Evolutionary conservation across 352 stramenopile genomes (phyloP).

Genomic region (Pythium graminicola): DNA sequence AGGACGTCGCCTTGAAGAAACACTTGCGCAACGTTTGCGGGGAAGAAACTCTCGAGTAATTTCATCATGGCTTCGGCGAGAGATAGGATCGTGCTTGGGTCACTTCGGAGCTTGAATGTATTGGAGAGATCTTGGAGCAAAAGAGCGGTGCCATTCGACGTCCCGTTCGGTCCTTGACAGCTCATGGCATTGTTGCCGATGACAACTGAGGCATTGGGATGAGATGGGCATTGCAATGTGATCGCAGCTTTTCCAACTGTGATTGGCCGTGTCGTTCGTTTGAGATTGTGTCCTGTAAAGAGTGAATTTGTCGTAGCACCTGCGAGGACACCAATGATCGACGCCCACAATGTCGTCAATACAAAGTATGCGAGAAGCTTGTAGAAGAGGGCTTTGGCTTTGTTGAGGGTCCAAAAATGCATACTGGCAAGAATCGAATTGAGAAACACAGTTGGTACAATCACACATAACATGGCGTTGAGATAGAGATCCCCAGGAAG

Average conservation of each 20-base stretch:
- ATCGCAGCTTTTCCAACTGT: conserved; percentile 14
- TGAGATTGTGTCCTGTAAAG: conserved; percentile 20
- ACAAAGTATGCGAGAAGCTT: conserved; percentile 33
- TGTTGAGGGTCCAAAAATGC: conserved; percentile 38
- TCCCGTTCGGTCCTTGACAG: conserved; percentile 1
- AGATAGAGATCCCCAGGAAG: conserved; percentile 33
- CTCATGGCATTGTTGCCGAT: conserved; percentile 32
- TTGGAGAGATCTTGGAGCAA: conserved; percentile 37
- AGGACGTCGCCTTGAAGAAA: conserved; percentile 20
- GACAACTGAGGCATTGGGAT: conserved; percentile 20
- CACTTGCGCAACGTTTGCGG: conserved; percentile 7
- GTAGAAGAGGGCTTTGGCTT: conserved; percentile 26
- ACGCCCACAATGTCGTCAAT: conserved; percentile 35
- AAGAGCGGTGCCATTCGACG: conserved; percentile 39
- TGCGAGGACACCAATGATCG: conserved; percentile 40
- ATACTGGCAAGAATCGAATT: conserved; percentile 39
- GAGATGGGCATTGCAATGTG: conserved; percentile 22
- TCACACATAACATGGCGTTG: conserved; percentile 32
- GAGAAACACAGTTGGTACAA: conserved; percentile 35
- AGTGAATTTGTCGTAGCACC: conserved; percentile 31
- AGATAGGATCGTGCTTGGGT: neutral
- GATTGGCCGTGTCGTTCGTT: conserved; percentile 7
- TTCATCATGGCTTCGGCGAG: conserved; percentile 8
- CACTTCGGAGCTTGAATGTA: conserved; percentile 21
- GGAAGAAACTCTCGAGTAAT: conserved; percentile 20